Evolutionary conservation across 1,284 basidiomycete genomes (phyloP), one percentile per base, ranked within the genome.

Genomic region (Ustilago hordei): DNA sequence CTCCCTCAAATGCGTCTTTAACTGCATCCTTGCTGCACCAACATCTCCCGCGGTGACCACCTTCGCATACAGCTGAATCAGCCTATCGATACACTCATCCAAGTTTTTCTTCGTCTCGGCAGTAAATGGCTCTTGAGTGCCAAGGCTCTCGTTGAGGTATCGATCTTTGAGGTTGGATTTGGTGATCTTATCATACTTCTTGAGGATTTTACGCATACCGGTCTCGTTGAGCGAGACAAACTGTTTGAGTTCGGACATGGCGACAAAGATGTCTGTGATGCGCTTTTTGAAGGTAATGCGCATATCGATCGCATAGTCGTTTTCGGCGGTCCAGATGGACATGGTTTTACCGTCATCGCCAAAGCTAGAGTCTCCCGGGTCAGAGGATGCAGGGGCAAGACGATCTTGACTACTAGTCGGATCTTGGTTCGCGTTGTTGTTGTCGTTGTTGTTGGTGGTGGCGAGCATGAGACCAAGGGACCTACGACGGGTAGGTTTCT

Each of bases 121-220:
- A 32, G 67, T 64, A 65, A 86, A 86, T 15, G 84, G 84, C 56
- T 80, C 78, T 63, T 85, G 78, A 9, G 58, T 62, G 15, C 93
- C 91, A n/a, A 98, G 92, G 13, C 90, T 87, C 7, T 91, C 89
- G 69, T 91, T 90, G 81, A 98, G 89, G 86, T 96, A 98, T 12
- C 89, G 87, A 73, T 93, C 91, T 88, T 96, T 93, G 74, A 98
- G 90, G 89, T 92, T 90, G 73, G 90, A 93, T 77, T 92, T 91
- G 1, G 92, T 94, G 76, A 97, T 93, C 87, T 98, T 98, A 89
- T 98, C 96, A 84, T 97, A 98, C 92, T 98, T 98, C 87, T 99
- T 99, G 82, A 98, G 86, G 45, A 98, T 96, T 89, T 99, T 98
- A 81, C 94, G 91, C 88, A 98, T 94, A 0, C 95, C 97, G 0